Conservation (phyloP, 225 moss, liverwort and hornwort species). For the Climacium dendroides region DNA sequence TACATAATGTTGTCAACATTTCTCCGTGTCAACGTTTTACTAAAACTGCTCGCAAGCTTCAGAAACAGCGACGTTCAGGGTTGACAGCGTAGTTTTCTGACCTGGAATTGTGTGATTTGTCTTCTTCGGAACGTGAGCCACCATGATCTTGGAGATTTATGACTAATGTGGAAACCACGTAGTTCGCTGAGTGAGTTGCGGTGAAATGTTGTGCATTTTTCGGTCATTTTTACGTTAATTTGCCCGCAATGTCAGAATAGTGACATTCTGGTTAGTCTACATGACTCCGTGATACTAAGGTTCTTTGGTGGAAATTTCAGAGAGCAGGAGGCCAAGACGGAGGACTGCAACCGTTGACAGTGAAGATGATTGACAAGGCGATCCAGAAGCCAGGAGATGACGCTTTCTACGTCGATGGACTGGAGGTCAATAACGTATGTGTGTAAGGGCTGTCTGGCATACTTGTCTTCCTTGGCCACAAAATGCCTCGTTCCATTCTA, state of each 20-base stretch:
- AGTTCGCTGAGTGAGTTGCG: not conserved
- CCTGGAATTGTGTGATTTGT: not conserved
- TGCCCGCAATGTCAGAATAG: not conserved
- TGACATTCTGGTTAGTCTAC: not conserved
- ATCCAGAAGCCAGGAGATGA: constrained; percentile 83
- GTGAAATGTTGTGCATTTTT: not conserved
- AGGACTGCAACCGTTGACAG: constrained; percentile 79
- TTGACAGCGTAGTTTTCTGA: not conserved
- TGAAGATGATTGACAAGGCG: constrained; percentile 80
- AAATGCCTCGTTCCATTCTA: not conserved
- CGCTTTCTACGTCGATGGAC: constrained; percentile 78
- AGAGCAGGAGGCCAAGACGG: constrained; percentile 47
- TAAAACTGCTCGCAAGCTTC: not conserved
- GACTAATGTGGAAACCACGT: not conserved
- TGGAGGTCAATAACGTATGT: constrained; percentile 91
- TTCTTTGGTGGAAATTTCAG: constrained; percentile 8
- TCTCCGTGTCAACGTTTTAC: not conserved
- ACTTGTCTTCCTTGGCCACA: not conserved
- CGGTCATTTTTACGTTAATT: not conserved
- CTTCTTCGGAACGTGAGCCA: not conserved
- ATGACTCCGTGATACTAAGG: not conserved
- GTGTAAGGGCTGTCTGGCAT: not conserved
- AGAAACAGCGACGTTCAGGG: not conserved
- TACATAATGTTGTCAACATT: not conserved
- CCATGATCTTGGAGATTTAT: not conserved